Evolutionary conservation across 2,329 filamentous ascomycete species (phyloP).

Genomic region (Penicillium corylophilum): DNA sequence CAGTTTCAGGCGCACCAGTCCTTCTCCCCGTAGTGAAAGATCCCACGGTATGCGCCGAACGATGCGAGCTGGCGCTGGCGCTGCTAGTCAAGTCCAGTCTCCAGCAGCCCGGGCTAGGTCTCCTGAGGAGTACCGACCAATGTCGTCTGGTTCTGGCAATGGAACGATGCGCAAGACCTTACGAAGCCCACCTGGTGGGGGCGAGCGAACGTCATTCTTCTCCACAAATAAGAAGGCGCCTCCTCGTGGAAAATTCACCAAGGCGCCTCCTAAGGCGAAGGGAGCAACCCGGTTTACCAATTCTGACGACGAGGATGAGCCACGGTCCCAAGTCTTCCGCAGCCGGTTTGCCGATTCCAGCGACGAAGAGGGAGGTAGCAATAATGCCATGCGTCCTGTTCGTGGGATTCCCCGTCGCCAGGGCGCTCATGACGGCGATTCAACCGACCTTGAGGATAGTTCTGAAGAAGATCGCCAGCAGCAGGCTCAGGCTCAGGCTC

Average conservation of each 20-base stretch:
- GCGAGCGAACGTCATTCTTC: slow-evolving; percentile 42
- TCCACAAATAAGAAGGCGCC: slow-evolving; percentile 37
- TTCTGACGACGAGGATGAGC: slow-evolving; percentile 61
- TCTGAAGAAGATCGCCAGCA: slow-evolving; percentile 50
- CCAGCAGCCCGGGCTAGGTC: slow-evolving; percentile 57
- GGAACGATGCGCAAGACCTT: slow-evolving; percentile 49
- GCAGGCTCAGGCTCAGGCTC: slow-evolving; percentile 15
- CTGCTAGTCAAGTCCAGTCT: slow-evolving; percentile 34
- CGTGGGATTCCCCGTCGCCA: slow-evolving; percentile 60
- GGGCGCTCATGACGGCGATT: slow-evolving; percentile 61
- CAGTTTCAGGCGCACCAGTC: slow-evolving; percentile 71
- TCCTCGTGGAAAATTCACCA: slow-evolving; percentile 28
- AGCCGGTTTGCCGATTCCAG: slow-evolving; percentile 72
- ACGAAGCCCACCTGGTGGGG: slow-evolving; percentile 48
- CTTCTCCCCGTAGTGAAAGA: slow-evolving; percentile 47
- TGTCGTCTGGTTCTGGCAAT: slow-evolving; percentile 43
- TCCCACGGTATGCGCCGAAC: slow-evolving; percentile 67
- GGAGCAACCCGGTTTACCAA: slow-evolving; percentile 56
- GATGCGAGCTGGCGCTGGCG: slow-evolving; percentile 60
- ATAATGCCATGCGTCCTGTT: slow-evolving; percentile 51
- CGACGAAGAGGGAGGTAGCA: slow-evolving; percentile 60
- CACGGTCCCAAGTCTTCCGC: slow-evolving; percentile 39
- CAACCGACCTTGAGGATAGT: slow-evolving; percentile 61
- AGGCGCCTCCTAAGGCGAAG: slow-evolving; percentile 23
- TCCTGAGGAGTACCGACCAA: slow-evolving; percentile 52